These are phyloP conservation scores for Colletotrichum navitas DNA, from an alignment of 2,329 filamentous ascomycete genomes.

Conservation along the genomic window DNA sequence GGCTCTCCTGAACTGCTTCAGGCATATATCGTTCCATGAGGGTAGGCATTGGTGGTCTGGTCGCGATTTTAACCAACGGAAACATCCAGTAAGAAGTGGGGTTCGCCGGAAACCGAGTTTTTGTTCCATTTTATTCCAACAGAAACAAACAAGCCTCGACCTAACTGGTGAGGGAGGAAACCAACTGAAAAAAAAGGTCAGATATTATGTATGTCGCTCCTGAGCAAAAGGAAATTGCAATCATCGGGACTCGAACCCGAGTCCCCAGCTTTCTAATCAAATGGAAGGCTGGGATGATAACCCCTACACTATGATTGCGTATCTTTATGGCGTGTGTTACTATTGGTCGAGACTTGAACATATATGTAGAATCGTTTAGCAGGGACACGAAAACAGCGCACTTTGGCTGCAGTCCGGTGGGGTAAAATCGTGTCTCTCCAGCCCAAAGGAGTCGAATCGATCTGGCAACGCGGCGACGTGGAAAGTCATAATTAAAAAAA, in stretches of 20 bases:
- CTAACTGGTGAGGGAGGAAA: not conserved
- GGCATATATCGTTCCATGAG: not conserved
- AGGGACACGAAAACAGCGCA: not conserved
- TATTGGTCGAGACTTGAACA: rapidly evolving
- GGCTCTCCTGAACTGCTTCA: not conserved
- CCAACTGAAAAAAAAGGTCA: not conserved
- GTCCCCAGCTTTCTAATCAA: not conserved
- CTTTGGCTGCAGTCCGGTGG: not conserved
- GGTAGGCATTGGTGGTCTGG: not conserved
- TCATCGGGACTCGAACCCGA: slow-evolving; percentile 17
- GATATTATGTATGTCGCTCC: too few species aligned
- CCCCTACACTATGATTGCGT: slow-evolving; percentile 18
- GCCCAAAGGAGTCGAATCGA: not conserved
- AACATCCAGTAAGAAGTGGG: not conserved
- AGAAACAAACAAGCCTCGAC: not conserved
- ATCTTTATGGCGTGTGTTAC: not conserved
- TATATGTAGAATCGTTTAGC: not conserved
- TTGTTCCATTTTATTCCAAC: not conserved
- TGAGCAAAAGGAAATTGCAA: not conserved
- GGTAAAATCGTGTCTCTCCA: not conserved
- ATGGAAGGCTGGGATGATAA: slow-evolving; percentile 26
- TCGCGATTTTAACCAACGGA: not conserved
- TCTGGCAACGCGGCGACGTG: not conserved
- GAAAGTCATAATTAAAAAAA: not conserved
- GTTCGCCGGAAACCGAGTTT: not conserved